A percentile compares a stretch with the other conserved stretches of the same genome.
Evolutionary conservation across 2,329 filamentous ascomycete species (phyloP).

Genomic region (Fusarium buharicum): DNA sequence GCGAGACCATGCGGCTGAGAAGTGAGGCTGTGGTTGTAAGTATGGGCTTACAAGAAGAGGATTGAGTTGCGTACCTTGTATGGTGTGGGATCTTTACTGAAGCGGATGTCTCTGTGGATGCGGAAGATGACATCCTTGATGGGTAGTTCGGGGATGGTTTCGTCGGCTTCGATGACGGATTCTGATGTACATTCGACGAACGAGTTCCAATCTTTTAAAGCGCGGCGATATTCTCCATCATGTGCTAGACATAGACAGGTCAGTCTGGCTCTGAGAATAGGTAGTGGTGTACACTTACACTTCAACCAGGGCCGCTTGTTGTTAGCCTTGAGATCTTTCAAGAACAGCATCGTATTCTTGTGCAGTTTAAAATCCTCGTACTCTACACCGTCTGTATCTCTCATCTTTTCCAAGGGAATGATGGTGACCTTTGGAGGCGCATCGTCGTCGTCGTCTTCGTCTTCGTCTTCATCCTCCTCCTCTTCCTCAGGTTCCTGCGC

Average conservation of each 20-base stretch:
- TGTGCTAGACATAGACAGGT: constrained; percentile 64
- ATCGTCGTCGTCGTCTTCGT: constrained; percentile 53
- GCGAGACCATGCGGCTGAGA: constrained; percentile 86
- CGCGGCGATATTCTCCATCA: constrained; percentile 80
- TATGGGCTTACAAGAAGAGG: not conserved
- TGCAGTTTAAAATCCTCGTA: constrained; percentile 66
- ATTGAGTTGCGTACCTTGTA: constrained; percentile 73
- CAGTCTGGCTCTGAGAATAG: not conserved
- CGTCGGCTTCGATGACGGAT: constrained; percentile 76
- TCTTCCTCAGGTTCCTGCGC: constrained; percentile 44
- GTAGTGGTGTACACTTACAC: constrained; percentile 49
- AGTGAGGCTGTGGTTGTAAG: constrained; percentile 69
- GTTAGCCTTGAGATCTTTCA: constrained; percentile 68
- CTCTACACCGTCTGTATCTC: constrained; percentile 50
- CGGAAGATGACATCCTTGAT: constrained; percentile 87
- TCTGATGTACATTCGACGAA: constrained; percentile 79
- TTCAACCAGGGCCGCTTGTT: constrained; percentile 70
- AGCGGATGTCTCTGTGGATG: constrained; percentile 87
- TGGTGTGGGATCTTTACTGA: constrained; percentile 84
- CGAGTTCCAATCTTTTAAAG: constrained; percentile 82
- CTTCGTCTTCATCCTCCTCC: constrained; percentile 47
- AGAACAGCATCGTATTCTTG: constrained; percentile 67
- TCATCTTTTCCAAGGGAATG: constrained; percentile 51
- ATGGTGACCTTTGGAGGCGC: constrained; percentile 50
- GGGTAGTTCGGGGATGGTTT: constrained; percentile 86